Evolutionary conservation across 192 early-diverging fungal genomes (phyloP).

Genomic region (Coemansia biformis): DNA sequence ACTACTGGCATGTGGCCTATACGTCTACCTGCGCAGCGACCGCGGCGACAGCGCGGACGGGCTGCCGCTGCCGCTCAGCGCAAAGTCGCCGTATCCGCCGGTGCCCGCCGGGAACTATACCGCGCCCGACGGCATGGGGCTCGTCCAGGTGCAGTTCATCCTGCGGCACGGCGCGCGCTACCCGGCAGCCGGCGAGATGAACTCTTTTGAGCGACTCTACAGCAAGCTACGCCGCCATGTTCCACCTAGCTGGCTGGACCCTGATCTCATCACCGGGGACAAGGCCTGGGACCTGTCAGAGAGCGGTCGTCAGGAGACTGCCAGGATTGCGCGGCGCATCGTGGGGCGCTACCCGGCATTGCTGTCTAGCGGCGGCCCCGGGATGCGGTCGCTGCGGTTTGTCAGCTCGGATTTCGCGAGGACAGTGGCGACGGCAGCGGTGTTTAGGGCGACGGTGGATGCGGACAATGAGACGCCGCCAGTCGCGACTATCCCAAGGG

Average conservation of each 20-base stretch:
- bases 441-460: slow-evolving; percentile 16
- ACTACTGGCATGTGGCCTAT: background rate
- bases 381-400: slow-evolving; percentile 3
- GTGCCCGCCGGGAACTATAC: background rate
- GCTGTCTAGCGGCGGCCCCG: background rate
- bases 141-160: slow-evolving; percentile 36
- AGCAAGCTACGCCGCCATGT: slow-evolving; percentile 7
- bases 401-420: slow-evolving; percentile 36
- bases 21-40: background rate
- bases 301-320: slow-evolving; percentile 14
- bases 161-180: slow-evolving; percentile 40
- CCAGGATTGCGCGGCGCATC: slow-evolving; percentile 11
- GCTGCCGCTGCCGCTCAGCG: slow-evolving; percentile 30
- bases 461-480: slow-evolving; percentile 9
- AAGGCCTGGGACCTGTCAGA: slow-evolving; percentile 10
- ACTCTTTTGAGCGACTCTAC: slow-evolving; percentile 9
- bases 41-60: background rate
- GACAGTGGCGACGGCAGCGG: slow-evolving; percentile 19
- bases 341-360: slow-evolving; percentile 8
- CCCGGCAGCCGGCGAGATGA: slow-evolving; percentile 10
- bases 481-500: slow-evolving; percentile 17
- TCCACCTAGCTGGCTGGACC: slow-evolving; percentile 19
- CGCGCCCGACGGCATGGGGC: background rate
- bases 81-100: slow-evolving; percentile 28
- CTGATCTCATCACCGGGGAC: slow-evolving; percentile 7